Evolutionary conservation across 805 yeast genomes (phyloP), one percentile per base, ranked within the genome.

Genomic region (Helenozyma rhizophorensis): DNA sequence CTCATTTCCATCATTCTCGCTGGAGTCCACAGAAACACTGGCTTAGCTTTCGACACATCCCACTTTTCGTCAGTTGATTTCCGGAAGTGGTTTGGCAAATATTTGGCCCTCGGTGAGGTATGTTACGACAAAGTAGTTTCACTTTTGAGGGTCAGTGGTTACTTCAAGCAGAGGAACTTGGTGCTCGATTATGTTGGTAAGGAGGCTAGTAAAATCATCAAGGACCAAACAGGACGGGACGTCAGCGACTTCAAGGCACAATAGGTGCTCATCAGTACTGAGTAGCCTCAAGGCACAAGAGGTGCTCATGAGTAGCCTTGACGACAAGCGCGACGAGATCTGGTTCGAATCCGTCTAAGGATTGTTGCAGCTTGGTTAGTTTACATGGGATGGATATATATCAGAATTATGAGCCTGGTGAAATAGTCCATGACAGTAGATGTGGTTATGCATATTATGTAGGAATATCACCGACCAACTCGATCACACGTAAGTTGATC

Each of bases 21-120:
- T 0, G 95, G 95, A 3, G 72, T 89, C 33, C 82, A 86, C 54
- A 73, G 87, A 41, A 79, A 84, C 41, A 83, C 96, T 0, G 97
- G 97, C 0, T 65, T 80, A 28, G 73, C 72, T 39, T 54, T 78
- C 56, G 68, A 76, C 53, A 66, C 80, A 6, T 50, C 63, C 21
- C 53, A 58, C 32, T 66, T 77, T 33, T 76, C 76, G 13, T 70
- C 80, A 40, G 49, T 55, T 39, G 58, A 58, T 37, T 45, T 71
- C 43, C 61, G 76, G 9, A 55, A 62, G 21, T 70, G 75, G 64
- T 56, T 81, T 26, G 65, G 67, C 14, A 68, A 69, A 34, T 79
- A 76, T 42, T 60, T 82, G 19, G 52, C 62, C 3, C 63, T 79
- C 50, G 90, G 90, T 1, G 89, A 82, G 45, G 53, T 54, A 22